Conservation (phyloP, 1,284 basidiomycete species). For the Apiotrichum mycotoxinovorans region DNA sequence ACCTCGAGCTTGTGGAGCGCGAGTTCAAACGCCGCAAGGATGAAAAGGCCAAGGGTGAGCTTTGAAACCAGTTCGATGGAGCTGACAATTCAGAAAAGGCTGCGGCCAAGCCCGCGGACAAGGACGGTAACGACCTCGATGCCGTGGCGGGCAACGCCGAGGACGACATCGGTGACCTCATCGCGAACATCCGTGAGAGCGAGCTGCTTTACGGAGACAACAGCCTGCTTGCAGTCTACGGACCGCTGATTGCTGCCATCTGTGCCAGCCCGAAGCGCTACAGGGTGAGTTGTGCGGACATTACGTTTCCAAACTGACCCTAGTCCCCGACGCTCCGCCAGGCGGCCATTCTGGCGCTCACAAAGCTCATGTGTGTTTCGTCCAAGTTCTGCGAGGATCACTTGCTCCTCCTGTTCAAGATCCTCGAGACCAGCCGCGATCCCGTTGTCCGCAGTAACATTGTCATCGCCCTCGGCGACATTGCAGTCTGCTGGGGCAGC, state of each 20-base stretch:
- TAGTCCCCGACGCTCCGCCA: slow-evolving; percentile 82
- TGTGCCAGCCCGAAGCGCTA: slow-evolving; percentile 78
- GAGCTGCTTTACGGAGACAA: slow-evolving; percentile 81
- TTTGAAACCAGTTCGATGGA: not conserved
- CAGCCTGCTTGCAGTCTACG: slow-evolving; percentile 81
- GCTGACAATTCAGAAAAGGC: slow-evolving; percentile 50
- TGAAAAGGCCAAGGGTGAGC: slow-evolving; percentile 69
- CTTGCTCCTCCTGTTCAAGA: slow-evolving; percentile 83
- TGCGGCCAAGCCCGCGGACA: slow-evolving; percentile 50
- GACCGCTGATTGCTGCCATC: slow-evolving; percentile 84
- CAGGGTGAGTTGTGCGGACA: slow-evolving; percentile 58
- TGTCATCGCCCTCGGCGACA: slow-evolving; percentile 94
- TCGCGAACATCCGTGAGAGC: slow-evolving; percentile 75
- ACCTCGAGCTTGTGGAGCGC: slow-evolving; percentile 91
- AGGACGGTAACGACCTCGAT: slow-evolving; percentile 85
- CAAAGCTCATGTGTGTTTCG: slow-evolving; percentile 96
- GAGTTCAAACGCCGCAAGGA: slow-evolving; percentile 97
- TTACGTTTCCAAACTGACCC: not conserved
- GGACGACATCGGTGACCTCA: slow-evolving; percentile 93
- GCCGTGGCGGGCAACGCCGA: slow-evolving; percentile 97
- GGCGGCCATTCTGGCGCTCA: slow-evolving; percentile 81
- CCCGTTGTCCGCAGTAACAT: slow-evolving; percentile 89
- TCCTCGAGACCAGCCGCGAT: slow-evolving; percentile 85
- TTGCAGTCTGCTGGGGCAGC: slow-evolving; percentile 92
- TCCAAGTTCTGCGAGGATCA: slow-evolving; percentile 89